These are phyloP conservation scores for Candida orba DNA, from an alignment of 805 yeast species.

Conservation along the genomic window DNA sequence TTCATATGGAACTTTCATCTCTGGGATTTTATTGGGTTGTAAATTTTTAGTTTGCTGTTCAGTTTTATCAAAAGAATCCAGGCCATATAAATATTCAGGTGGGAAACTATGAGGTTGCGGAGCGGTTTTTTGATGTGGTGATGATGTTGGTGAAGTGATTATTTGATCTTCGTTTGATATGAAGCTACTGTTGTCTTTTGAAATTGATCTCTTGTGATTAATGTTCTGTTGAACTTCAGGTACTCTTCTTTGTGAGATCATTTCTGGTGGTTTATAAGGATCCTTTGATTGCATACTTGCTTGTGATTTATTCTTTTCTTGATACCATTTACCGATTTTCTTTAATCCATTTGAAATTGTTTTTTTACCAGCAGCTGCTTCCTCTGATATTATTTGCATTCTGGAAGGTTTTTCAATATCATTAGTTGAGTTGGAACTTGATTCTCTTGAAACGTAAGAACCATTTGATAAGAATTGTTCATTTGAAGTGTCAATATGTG, in stretches of 20 bases:
- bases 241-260: conserved; percentile 55
- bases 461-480: conserved; percentile 26
- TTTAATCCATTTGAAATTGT: conserved; percentile 40
- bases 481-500: conserved; percentile 18
- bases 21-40: conserved; percentile 19
- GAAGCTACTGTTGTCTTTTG: conserved; percentile 6
- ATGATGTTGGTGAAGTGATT: background rate
- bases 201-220: background rate
- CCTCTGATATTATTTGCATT: conserved; percentile 18
- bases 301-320: conserved; percentile 33
- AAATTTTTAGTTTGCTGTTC: conserved; percentile 5
- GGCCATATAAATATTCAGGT: conserved; percentile 18
- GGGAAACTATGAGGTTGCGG: conserved; percentile 25
- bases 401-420: conserved; percentile 3
- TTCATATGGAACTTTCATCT: conserved; percentile 18
- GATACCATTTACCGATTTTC: conserved; percentile 67
- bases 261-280: conserved; percentile 48
- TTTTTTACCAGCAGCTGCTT: conserved; percentile 27
- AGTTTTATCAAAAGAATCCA: conserved; percentile 4
- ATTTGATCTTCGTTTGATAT: conserved; percentile 1
- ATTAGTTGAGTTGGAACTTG: background rate
- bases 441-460: conserved; percentile 16
- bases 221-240: background rate
- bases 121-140: conserved; percentile 11
- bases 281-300: background rate